Percentiles rank a stretch among this genome's conserved stretches.
phyloP scores from a whole-genome alignment of 2,329 filamentous ascomycete species.

The Cladosporium cucumerinum region DNA sequence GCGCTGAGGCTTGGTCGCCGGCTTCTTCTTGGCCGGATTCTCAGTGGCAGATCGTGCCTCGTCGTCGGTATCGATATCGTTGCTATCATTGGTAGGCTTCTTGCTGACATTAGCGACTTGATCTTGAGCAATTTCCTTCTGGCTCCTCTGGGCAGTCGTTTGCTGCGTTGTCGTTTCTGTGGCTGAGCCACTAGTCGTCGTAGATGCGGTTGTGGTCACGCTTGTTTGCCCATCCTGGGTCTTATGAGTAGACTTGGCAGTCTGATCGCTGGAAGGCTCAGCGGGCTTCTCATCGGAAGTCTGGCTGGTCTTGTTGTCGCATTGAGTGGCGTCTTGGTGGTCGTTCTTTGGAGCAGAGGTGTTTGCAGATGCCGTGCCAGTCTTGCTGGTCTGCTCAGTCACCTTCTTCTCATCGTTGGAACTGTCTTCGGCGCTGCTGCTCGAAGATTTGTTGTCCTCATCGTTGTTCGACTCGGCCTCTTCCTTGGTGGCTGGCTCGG shows the following conservation, averaged over 20 bases:
- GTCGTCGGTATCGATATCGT: not conserved
- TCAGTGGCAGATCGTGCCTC: not conserved
- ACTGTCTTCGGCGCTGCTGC: too few species aligned
- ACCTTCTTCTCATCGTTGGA: not conserved
- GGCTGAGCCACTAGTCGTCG: not conserved
- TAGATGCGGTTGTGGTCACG: not conserved
- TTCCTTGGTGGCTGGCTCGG: not conserved
- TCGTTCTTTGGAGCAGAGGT: not conserved
- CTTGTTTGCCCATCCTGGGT: not conserved
- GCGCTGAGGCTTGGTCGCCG: not conserved
- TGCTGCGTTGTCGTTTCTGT: not conserved
- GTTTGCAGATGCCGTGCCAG: not conserved
- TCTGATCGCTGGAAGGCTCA: not conserved
- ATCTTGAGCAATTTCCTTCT: not conserved
- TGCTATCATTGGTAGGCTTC: not conserved
- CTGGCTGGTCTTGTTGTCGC: not conserved
- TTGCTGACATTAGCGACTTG: not conserved
- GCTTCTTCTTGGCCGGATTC: not conserved
- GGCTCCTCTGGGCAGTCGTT: not conserved
- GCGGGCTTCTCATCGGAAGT: not conserved
- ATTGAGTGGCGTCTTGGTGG: not conserved
- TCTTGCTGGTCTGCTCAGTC: not conserved
- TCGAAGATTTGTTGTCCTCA: too few species aligned
- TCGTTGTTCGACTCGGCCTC: not conserved
- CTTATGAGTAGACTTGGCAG: not conserved